These are phyloP conservation scores for Penicillium paradoxum DNA, from an alignment of 495 filamentous ascomycete genomes.

Conservation along the genomic window DNA sequence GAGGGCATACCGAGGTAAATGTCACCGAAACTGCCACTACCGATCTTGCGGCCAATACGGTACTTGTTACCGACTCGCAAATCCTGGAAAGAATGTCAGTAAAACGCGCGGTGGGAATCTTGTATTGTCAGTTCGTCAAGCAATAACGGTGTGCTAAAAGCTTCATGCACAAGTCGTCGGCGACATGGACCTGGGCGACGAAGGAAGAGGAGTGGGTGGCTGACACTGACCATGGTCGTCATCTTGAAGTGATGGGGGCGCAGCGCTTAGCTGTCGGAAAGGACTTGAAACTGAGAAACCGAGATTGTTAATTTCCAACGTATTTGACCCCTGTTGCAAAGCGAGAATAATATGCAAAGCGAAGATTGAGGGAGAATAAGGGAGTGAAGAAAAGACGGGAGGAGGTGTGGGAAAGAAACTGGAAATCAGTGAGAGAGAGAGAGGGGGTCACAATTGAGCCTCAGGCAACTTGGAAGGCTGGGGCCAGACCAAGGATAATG, in stretches of 20 bases:
- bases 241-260: slow-evolving; percentile 36
- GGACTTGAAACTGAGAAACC: slow-evolving; percentile 2
- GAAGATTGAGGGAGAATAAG: background rate
- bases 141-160: background rate
- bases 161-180: background rate
- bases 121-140: background rate
- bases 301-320: background rate
- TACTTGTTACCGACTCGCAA: slow-evolving; percentile 99
- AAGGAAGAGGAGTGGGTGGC: too few relatives aligned
- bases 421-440: background rate
- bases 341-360: background rate
- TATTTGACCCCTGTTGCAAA: slow-evolving; percentile 6
- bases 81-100: slow-evolving; percentile 58
- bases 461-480: slow-evolving; percentile 7
- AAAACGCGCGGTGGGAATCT: background rate
- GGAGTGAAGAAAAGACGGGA: background rate
- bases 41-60: slow-evolving; percentile 99
- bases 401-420: background rate
- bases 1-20: slow-evolving; percentile 81
- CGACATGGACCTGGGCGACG: too few relatives aligned
- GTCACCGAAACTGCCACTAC: slow-evolving; percentile 96
- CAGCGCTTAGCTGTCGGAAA: slow-evolving; percentile 36
- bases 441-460: slow-evolving; percentile 2
- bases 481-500: slow-evolving; percentile 8
- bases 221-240: slow-evolving; percentile 46